Evolutionary conservation across 805 yeast species (phyloP).

Genomic region (Kodamaea fukazawae): DNA sequence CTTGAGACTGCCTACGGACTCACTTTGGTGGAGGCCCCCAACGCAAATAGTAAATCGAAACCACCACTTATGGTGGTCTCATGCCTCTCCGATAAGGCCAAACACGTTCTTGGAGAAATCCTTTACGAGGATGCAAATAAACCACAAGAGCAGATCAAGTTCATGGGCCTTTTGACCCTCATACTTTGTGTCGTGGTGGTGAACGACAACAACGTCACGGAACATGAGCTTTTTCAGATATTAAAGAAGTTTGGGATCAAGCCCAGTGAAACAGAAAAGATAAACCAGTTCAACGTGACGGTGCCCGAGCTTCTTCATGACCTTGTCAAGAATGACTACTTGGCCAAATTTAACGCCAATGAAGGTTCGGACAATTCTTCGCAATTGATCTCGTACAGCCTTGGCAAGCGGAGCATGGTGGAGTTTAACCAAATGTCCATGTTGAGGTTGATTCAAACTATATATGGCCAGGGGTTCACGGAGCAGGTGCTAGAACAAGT

Average conservation of each 20-base stretch:
- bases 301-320: slow-evolving; percentile 23
- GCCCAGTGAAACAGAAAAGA: slow-evolving; percentile 5
- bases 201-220: slow-evolving; percentile 31
- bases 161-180: slow-evolving; percentile 30
- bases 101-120: slow-evolving; percentile 23
- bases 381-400: slow-evolving; percentile 21
- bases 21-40: slow-evolving; percentile 19
- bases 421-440: slow-evolving; percentile 34
- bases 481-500: slow-evolving; percentile 16
- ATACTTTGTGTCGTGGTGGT: slow-evolving; percentile 29
- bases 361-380: slow-evolving; percentile 10
- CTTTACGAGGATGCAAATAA: slow-evolving; percentile 17
- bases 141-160: slow-evolving; percentile 4
- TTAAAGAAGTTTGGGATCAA: slow-evolving; percentile 22
- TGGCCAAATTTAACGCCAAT: slow-evolving; percentile 16
- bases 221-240: slow-evolving; percentile 20
- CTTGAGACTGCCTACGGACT: slow-evolving; percentile 29
- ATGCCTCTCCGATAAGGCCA: slow-evolving; percentile 19
- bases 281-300: slow-evolving; percentile 13
- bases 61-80: slow-evolving; percentile 22
- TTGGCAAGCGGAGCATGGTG: slow-evolving; percentile 32
- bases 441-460: slow-evolving; percentile 20
- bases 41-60: slow-evolving; percentile 7
- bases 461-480: slow-evolving; percentile 27
- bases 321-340: slow-evolving; percentile 30